These are phyloP conservation scores for Coemansia sp. DNA, from an alignment of 192 early-diverging fungal genomes.

Conservation along the genomic window DNA sequence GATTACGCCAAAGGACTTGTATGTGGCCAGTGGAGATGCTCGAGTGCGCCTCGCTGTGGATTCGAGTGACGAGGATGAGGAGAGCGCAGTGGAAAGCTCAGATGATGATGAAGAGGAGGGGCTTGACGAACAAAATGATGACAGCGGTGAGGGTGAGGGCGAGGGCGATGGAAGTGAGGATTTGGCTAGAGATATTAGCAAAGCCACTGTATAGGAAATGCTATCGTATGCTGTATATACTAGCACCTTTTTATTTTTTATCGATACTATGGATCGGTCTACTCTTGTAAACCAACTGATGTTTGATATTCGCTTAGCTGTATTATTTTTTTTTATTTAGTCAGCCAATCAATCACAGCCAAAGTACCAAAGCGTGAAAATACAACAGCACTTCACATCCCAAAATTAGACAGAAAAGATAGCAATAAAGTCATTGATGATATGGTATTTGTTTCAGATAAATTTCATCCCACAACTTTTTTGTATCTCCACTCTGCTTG, in stretches of 20 bases:
- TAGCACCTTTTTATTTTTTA: not conserved
- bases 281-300: too few relatives aligned
- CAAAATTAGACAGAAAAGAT: not conserved
- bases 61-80: slow-evolving; percentile 30
- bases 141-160: not conserved
- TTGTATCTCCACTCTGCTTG: not conserved
- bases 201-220: slow-evolving; percentile 2
- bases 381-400: not conserved
- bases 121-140: not conserved
- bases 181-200: slow-evolving; percentile 7
- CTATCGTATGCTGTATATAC: too few relatives aligned
- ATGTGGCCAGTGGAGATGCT: slow-evolving; percentile 29
- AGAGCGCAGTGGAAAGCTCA: slow-evolving; percentile 4
- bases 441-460: not conserved
- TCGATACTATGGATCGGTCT: not conserved
- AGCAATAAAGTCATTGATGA: not conserved
- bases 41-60: slow-evolving; percentile 25
- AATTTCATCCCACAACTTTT: not conserved
- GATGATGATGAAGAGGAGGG: not conserved
- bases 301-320: too few relatives aligned
- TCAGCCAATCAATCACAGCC: not conserved
- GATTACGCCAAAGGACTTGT: slow-evolving; percentile 35
- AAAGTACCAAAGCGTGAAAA: not conserved
- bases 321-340: not conserved
- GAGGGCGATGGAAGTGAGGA: slow-evolving; percentile 4